Conservation (phyloP, 306 rosid genomes). For the Lathyrus oleraceus region DNA sequence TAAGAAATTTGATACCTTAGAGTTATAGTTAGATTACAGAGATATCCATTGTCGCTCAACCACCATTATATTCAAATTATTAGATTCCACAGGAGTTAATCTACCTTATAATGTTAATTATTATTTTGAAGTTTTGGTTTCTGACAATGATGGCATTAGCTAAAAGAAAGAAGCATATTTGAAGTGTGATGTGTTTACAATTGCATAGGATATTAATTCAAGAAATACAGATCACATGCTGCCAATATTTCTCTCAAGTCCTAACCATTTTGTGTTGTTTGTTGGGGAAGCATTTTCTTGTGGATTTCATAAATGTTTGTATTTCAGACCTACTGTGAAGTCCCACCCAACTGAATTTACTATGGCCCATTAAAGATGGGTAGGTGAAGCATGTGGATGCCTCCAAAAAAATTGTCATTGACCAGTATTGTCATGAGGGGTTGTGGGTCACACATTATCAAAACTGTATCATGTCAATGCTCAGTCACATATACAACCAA, state of each 20-base stretch:
- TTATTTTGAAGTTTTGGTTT: slow-evolving; percentile 7
- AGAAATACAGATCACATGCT: neutral
- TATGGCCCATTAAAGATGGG: slow-evolving; percentile 28
- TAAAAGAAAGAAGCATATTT: neutral
- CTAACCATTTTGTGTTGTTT: slow-evolving; percentile 23
- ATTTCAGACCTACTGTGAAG: slow-evolving; percentile 16
- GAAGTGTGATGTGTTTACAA: neutral
- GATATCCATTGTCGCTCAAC: slow-evolving; percentile 30
- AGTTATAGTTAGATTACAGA: neutral
- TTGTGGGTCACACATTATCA: slow-evolving; percentile 31
- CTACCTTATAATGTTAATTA: slow-evolving; percentile 15
- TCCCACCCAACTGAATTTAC: slow-evolving; percentile 34
- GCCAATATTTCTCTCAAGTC: neutral
- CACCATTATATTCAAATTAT: slow-evolving; percentile 31
- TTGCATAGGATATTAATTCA: neutral
- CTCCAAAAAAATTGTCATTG: slow-evolving; percentile 10
- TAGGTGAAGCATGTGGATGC: slow-evolving; percentile 22
- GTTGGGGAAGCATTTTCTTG: slow-evolving; percentile 40
- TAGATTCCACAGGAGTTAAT: slow-evolving; percentile 19
- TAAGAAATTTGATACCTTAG: slow-evolving; percentile 7
- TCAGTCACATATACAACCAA: neutral
- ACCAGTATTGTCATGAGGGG: slow-evolving; percentile 11
- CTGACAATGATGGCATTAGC: slow-evolving; percentile 10
- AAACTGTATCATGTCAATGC: slow-evolving; percentile 4
- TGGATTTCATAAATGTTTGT: slow-evolving; percentile 35